These are phyloP conservation scores for Trichophyton verrucosum DNA, from an alignment of 2,329 filamentous ascomycete species.

Conservation along the genomic window DNA sequence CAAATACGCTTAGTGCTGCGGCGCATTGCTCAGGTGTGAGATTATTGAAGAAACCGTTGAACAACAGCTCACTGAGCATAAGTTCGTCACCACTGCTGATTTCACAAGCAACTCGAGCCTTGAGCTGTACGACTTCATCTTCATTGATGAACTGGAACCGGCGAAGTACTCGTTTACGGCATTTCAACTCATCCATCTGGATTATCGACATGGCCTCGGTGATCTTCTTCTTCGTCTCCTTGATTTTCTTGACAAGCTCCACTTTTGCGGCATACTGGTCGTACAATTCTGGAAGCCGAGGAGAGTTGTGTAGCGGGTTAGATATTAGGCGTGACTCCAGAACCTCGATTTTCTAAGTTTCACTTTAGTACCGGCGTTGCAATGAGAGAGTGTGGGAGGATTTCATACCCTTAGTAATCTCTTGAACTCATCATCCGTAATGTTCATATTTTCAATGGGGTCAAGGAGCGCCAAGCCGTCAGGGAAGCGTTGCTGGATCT, in stretches of 20 bases:
- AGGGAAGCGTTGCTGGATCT: slow-evolving; percentile 77
- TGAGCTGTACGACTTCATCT: slow-evolving; percentile 86
- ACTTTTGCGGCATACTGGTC: slow-evolving; percentile 77
- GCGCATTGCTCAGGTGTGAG: slow-evolving; percentile 78
- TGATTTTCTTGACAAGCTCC: slow-evolving; percentile 63
- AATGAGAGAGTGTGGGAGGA: not conserved
- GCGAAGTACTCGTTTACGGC: slow-evolving; percentile 84
- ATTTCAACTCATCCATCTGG: slow-evolving; percentile 92
- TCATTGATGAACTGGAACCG: slow-evolving; percentile 94
- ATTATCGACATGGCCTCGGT: slow-evolving; percentile 72
- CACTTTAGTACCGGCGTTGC: slow-evolving; percentile 10
- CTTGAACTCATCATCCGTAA: slow-evolving; percentile 86
- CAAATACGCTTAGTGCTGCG: slow-evolving; percentile 79
- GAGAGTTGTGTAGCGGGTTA: slow-evolving; percentile 85
- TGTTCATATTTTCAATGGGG: slow-evolving; percentile 92
- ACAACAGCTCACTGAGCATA: slow-evolving; percentile 81
- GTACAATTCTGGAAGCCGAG: slow-evolving; percentile 70
- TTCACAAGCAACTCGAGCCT: slow-evolving; percentile 93
- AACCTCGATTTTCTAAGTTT: slow-evolving; percentile 79
- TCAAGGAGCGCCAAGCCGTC: slow-evolving; percentile 83
- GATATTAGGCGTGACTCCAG: slow-evolving; percentile 78
- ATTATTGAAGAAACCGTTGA: slow-evolving; percentile 97
- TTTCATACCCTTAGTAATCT: slow-evolving; percentile 56
- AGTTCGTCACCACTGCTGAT: slow-evolving; percentile 95
- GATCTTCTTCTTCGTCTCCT: slow-evolving; percentile 78